Conservation (phyloP, 495 filamentous ascomycete genomes). For the Penicillium herquei region DNA sequence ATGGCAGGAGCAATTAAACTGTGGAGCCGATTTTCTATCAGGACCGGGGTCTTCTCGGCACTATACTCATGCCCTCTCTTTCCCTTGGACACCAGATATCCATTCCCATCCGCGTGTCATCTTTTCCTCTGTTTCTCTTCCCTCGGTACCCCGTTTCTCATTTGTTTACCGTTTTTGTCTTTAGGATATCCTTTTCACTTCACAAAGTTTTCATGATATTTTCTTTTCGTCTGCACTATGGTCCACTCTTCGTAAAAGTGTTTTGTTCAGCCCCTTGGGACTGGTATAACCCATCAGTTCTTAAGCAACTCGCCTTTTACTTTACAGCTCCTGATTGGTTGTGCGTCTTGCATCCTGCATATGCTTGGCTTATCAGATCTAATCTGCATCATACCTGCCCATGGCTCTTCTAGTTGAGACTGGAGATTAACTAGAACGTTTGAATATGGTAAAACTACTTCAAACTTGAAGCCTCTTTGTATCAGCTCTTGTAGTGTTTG, state of each 20-base stretch:
- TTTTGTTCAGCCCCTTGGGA: neutral
- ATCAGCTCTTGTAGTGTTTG: too few relatives aligned
- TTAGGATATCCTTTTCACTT: conserved; percentile 35
- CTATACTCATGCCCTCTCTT: conserved; percentile 1
- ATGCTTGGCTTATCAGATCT: too few relatives aligned
- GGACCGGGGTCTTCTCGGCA: neutral
- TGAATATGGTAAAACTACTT: too few relatives aligned
- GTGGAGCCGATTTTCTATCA: conserved; percentile 1
- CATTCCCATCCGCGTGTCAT: neutral
- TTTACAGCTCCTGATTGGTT: too few relatives aligned
- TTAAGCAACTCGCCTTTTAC: too few relatives aligned
- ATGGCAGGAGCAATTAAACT: conserved; percentile 13
- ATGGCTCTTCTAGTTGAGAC: too few relatives aligned
- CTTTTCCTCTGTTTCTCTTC: neutral
- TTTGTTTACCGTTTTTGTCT: conserved; percentile 19
- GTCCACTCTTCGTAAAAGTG: neutral
- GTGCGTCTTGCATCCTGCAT: too few relatives aligned
- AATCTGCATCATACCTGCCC: too few relatives aligned
- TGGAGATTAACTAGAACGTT: too few relatives aligned
- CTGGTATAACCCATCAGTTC: too few relatives aligned
- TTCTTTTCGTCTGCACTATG: conserved; percentile 1
- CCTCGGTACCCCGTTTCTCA: conserved; percentile 9
- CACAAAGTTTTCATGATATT: conserved; percentile 7
- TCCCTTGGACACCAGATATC: neutral
- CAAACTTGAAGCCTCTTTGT: too few relatives aligned